Percentiles rank a stretch among this genome's conserved stretches.
Conservation (phyloP, 2,329 filamentous ascomycete species). For the Lasiodiplodia hormozganensis region DNA sequence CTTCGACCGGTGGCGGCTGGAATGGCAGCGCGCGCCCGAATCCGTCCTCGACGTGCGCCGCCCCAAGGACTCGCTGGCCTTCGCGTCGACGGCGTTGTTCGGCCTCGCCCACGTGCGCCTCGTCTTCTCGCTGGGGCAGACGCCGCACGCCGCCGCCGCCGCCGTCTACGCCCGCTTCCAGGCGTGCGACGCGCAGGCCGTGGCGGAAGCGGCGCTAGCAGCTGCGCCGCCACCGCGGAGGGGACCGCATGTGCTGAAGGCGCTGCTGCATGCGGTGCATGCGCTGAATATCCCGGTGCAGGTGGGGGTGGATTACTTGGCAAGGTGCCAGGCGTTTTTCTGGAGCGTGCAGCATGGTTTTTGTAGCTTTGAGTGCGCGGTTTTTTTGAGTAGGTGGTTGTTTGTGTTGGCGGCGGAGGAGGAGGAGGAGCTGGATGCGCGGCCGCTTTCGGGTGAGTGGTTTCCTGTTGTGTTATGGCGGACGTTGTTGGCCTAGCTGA, state of each 20-base stretch:
- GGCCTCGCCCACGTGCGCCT: slow-evolving; percentile 15
- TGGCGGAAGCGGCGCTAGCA: background rate
- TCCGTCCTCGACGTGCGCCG: background rate
- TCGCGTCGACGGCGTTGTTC: slow-evolving; percentile 2
- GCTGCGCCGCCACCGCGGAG: background rate
- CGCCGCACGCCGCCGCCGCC: background rate
- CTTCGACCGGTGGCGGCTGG: slow-evolving; percentile 1
- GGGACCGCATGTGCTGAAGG: background rate
- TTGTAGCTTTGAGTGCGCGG: background rate
- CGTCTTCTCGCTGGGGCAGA: background rate
- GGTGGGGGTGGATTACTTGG: background rate
- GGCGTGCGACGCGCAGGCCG: background rate
- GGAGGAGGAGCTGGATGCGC: background rate
- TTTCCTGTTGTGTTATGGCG: background rate
- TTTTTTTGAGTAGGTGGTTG: slow-evolving; percentile 13
- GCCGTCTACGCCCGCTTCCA: background rate
- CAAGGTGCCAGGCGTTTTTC: background rate
- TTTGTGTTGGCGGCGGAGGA: background rate
- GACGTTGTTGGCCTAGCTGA: background rate
- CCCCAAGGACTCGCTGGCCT: slow-evolving; percentile 11
- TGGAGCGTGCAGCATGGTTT: slow-evolving; percentile 10
- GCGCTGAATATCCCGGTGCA: background rate
- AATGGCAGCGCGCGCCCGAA: slow-evolving; percentile 1
- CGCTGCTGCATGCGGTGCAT: slow-evolving; percentile 1
- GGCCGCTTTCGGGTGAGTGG: background rate